These are phyloP conservation scores for Naganishia liquefaciens DNA, from an alignment of 1,284 basidiomycete genomes.

Conservation along the genomic window DNA sequence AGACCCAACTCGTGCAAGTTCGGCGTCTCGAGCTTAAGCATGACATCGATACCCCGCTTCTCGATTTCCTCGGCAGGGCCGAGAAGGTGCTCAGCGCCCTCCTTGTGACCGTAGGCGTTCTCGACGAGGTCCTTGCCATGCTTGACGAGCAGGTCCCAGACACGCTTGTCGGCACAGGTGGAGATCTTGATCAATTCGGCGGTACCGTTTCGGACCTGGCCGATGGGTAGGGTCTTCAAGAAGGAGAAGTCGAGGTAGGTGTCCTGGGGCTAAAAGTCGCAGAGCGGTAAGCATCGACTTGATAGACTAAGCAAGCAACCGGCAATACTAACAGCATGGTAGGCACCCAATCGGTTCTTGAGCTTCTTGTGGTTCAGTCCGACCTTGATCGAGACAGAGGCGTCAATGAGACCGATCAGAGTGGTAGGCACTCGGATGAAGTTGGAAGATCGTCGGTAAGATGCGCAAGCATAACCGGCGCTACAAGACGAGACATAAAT, in stretches of 20 bases:
- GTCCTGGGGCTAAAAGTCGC: constrained; percentile 48
- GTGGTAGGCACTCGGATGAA: constrained; percentile 57
- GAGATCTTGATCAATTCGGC: constrained; percentile 58
- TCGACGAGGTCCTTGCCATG: constrained; percentile 56
- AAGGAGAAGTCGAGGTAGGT: constrained; percentile 58
- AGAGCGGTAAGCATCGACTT: constrained; percentile 31
- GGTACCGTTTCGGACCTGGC: constrained; percentile 56
- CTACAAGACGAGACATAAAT: neutral
- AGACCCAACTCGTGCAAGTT: constrained; percentile 57
- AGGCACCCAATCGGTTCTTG: constrained; percentile 46
- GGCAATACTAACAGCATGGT: constrained; percentile 22
- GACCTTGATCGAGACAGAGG: constrained; percentile 56
- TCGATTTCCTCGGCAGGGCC: constrained; percentile 54
- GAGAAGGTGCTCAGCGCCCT: constrained; percentile 45
- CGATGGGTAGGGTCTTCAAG: constrained; percentile 55
- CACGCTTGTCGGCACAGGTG: constrained; percentile 54
- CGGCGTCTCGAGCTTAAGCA: constrained; percentile 56
- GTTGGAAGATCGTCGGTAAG: constrained; percentile 55
- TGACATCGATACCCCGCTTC: constrained; percentile 55
- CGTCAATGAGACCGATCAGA: constrained; percentile 57
- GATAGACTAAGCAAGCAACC: neutral
- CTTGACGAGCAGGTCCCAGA: constrained; percentile 55
- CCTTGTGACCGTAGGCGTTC: constrained; percentile 54
- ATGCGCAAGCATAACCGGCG: constrained; percentile 55
- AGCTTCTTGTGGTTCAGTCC: constrained; percentile 53